Percentiles rank a stretch among this genome's conserved stretches.
Conservation (phyloP, 257 asterid species). For the Jasminum sambac region DNA sequence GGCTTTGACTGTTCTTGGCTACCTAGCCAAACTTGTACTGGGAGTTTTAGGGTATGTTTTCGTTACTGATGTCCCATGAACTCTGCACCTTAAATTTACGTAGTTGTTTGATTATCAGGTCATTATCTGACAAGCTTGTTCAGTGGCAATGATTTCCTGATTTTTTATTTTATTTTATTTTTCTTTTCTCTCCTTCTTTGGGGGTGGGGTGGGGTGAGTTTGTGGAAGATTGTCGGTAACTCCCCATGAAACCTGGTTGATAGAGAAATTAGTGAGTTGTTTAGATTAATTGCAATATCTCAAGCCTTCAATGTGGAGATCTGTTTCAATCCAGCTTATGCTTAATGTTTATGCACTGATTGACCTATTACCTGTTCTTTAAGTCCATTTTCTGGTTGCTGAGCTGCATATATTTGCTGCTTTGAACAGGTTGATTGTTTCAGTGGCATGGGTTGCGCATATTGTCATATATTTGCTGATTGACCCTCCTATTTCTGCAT, state of each 20-base stretch:
- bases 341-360: constrained; percentile 12
- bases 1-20: constrained; percentile 98
- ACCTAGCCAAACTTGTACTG: constrained; percentile 81
- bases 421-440: constrained; percentile 79
- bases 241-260: not conserved
- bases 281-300: not conserved
- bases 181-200: not conserved
- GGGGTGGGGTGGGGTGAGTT: not conserved
- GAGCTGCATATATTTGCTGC: constrained; percentile 15
- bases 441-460: constrained; percentile 93
- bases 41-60: constrained; percentile 83
- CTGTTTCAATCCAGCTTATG: not conserved
- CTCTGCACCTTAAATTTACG: not conserved
- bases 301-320: not conserved
- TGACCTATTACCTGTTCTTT: not conserved
- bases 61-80: not conserved
- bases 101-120: not conserved
- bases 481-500: constrained; percentile 88
- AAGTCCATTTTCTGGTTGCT: not conserved
- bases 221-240: too few relatives aligned
- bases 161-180: too few relatives aligned
- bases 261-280: not conserved
- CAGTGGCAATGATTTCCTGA: too few relatives aligned
- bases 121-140: not conserved
- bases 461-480: constrained; percentile 87